These are phyloP conservation scores for Dictyophora rubrovolvata DNA, from an alignment of 768 basidiomycete species.

Conservation along the genomic window DNA sequence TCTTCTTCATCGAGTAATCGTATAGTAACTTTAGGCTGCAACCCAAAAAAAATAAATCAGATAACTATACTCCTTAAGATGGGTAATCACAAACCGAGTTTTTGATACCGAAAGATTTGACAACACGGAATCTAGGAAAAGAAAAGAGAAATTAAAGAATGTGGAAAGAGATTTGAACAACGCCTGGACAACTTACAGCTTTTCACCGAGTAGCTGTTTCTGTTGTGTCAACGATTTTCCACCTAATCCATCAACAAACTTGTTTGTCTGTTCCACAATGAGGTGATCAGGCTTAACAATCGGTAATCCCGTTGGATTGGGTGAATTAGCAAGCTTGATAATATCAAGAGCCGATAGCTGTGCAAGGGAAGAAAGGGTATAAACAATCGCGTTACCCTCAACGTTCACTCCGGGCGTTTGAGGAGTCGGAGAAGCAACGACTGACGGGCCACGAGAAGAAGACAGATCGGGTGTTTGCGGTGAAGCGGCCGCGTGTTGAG, in stretches of 20 bases:
- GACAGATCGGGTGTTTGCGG: conserved; percentile 73
- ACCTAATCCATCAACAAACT: conserved; percentile 55
- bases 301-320: conserved; percentile 40
- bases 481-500: conserved; percentile 23
- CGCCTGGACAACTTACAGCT: conserved; percentile 37
- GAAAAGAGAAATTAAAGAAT: conserved; percentile 1
- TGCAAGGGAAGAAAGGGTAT: conserved; percentile 61
- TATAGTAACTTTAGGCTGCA: conserved; percentile 76
- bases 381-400: conserved; percentile 15
- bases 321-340: conserved; percentile 47
- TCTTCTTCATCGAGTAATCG: conserved; percentile 77
- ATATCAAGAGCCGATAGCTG: conserved; percentile 69
- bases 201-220: conserved; percentile 77
- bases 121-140: conserved; percentile 33
- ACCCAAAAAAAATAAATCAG: conserved; percentile 4
- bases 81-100: conserved; percentile 44
- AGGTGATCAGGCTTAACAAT: conserved; percentile 62
- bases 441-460: conserved; percentile 56
- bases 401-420: conserved; percentile 39
- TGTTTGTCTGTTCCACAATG: conserved; percentile 58
- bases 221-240: conserved; percentile 47
- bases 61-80: conserved; percentile 1
- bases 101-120: conserved; percentile 77
- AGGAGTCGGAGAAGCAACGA: conserved; percentile 49
- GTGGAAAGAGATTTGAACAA: conserved; percentile 8